Percentiles rank a stretch among this genome's conserved stretches.
phyloP scores from a whole-genome alignment of 345 rosid genomes.

The Melaleuca quinquenervia region DNA sequence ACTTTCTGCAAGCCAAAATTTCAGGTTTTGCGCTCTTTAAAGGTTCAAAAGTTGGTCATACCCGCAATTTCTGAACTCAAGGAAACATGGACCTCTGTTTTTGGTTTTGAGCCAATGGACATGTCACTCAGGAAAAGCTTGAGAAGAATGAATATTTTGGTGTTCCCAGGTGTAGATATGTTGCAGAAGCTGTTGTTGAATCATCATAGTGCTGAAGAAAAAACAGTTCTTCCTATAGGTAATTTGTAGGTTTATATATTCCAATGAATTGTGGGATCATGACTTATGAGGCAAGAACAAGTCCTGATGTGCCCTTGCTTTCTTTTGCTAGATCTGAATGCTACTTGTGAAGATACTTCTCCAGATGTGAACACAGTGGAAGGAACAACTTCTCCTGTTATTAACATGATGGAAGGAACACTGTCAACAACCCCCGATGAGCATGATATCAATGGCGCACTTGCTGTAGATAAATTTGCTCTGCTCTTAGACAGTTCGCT shows the following conservation, averaged over 20 bases:
- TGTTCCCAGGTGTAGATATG: conserved; percentile 89
- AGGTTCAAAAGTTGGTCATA: conserved; percentile 73
- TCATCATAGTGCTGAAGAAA: conserved; percentile 12
- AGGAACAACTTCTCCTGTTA: background rate
- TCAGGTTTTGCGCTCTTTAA: conserved; percentile 67
- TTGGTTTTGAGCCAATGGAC: conserved; percentile 60
- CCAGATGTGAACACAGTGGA: background rate
- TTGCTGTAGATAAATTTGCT: conserved; percentile 15
- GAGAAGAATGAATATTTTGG: conserved; percentile 60
- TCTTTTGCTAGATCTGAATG: conserved; percentile 13
- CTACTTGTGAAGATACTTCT: conserved; percentile 2
- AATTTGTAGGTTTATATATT: background rate
- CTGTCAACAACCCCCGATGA: background rate
- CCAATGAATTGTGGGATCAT: background rate
- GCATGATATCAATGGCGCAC: conserved; percentile 7
- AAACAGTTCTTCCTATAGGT: conserved; percentile 17
- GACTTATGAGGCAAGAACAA: conserved; percentile 3
- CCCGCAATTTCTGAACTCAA: conserved; percentile 85
- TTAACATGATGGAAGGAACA: background rate
- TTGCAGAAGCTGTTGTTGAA: conserved; percentile 50
- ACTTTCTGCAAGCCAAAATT: background rate
- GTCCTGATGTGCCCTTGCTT: background rate
- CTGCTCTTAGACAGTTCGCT: conserved; percentile 11
- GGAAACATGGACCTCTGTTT: conserved; percentile 83
- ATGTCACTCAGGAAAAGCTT: conserved; percentile 27